phyloP scores from a whole-genome alignment of 1,284 basidiomycete genomes.

The Irpex sp. region DNA sequence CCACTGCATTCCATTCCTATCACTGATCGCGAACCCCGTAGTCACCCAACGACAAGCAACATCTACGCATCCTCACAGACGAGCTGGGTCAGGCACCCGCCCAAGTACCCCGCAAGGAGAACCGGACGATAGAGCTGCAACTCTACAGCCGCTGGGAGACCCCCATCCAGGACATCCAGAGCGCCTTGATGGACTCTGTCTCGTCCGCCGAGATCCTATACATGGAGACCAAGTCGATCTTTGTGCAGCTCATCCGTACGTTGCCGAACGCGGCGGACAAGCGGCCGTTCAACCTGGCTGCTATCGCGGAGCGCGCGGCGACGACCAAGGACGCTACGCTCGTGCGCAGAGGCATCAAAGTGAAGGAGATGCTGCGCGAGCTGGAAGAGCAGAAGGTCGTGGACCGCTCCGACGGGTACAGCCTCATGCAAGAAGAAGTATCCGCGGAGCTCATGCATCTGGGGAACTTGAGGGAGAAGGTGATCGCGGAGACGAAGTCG shows the following conservation, averaged over 20 bases:
- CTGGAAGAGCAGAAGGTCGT: constrained; percentile 89
- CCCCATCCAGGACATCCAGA: constrained; percentile 95
- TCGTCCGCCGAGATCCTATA: constrained; percentile 98
- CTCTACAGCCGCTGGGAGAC: constrained; percentile 99
- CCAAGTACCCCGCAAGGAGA: constrained; percentile 97
- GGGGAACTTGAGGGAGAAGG: constrained; percentile 95
- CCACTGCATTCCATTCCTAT: neutral
- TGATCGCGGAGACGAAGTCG: constrained; percentile 86
- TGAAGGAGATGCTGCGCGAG: constrained; percentile 97
- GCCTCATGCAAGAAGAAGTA: constrained; percentile 96
- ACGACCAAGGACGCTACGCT: constrained; percentile 95
- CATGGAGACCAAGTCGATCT: constrained; percentile 99
- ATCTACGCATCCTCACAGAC: constrained; percentile 92
- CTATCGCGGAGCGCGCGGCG: constrained; percentile 90
- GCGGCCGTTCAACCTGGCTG: constrained; percentile 84
- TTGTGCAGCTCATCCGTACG: constrained; percentile 95
- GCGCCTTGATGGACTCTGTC: constrained; percentile 94
- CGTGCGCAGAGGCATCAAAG: constrained; percentile 96
- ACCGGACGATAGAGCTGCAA: constrained; percentile 86
- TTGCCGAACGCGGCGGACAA: constrained; percentile 82
- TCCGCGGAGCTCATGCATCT: constrained; percentile 92
- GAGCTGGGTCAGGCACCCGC: constrained; percentile 90
- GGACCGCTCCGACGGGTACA: constrained; percentile 79
- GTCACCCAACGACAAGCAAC: constrained; percentile 97
- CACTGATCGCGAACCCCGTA: constrained; percentile 26